These are phyloP conservation scores for Dillenia turbinata DNA, from an alignment of 164 flowering plant species.

Conservation along the genomic window DNA sequence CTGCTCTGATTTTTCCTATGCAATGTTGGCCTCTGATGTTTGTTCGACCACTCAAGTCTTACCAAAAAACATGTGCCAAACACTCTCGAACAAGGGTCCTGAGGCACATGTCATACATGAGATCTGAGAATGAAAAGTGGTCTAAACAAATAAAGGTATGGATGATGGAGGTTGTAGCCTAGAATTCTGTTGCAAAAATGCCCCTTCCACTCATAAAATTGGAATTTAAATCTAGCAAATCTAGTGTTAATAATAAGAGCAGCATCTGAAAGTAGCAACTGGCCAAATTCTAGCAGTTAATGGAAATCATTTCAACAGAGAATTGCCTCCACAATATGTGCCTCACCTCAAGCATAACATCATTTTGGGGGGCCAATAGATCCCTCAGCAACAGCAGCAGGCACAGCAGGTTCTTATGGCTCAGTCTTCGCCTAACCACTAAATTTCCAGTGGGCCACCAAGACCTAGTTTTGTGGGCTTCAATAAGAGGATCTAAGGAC, in stretches of 20 bases:
- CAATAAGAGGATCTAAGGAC: slow-evolving; percentile 30
- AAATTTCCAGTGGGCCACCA: slow-evolving; percentile 31
- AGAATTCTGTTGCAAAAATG: no score
- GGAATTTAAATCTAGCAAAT: no score
- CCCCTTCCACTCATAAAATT: no score
- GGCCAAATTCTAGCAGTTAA: slow-evolving; percentile 45
- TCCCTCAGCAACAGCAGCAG: slow-evolving; percentile 36
- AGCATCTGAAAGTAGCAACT: slow-evolving; percentile 68
- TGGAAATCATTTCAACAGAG: slow-evolving; percentile 49
- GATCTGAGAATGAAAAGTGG: no score
- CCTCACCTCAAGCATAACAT: slow-evolving; percentile 32
- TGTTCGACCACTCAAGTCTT: no score
- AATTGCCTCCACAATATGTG: slow-evolving; percentile 37
- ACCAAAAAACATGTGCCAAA: no score
- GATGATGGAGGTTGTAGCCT: no score
- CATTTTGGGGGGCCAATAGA: slow-evolving; percentile 38
- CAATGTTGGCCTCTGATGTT: no score
- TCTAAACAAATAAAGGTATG: no score
- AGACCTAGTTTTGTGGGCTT: slow-evolving; percentile 51
- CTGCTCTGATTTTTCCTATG: no score
- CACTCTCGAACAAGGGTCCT: no score
- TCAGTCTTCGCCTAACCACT: slow-evolving; percentile 34
- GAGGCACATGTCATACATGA: no score
- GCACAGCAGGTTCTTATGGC: slow-evolving; percentile 34
- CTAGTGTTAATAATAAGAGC: slow-evolving; percentile 28